A percentile compares a stretch with the other conserved stretches of the same genome.
Conservation (phyloP, 306 rosid species). For the Gillenia trifoliata region DNA sequence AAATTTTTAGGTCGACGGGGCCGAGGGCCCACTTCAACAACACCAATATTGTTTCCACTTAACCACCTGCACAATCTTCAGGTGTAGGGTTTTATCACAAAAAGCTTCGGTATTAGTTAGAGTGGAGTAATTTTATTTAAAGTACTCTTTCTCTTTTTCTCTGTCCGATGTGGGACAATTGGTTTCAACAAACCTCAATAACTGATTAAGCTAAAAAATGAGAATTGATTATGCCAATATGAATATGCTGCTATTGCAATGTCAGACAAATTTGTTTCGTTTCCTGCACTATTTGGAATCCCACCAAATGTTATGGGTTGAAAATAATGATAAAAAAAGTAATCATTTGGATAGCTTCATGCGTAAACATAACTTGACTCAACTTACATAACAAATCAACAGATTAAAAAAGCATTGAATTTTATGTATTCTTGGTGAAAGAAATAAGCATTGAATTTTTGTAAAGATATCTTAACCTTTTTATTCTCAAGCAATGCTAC, state of each 20-base stretch:
- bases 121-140: no score
- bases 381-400: neutral
- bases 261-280: neutral
- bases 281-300: neutral
- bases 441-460: neutral
- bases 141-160: no score
- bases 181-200: no score
- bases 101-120: no score
- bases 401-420: neutral
- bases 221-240: neutral
- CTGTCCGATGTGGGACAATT: no score
- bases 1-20: no score
- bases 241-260: neutral
- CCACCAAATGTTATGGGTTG: neutral
- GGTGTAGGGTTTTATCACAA: no score
- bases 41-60: no score
- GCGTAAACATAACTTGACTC: neutral
- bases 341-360: neutral
- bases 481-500: neutral
- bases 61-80: no score
- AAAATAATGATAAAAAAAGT: neutral
- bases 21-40: no score
- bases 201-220: neutral
- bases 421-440: neutral
- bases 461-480: neutral